Conservation (phyloP, 495 filamentous ascomycete species). For the Penicillium paxilli region DNA sequence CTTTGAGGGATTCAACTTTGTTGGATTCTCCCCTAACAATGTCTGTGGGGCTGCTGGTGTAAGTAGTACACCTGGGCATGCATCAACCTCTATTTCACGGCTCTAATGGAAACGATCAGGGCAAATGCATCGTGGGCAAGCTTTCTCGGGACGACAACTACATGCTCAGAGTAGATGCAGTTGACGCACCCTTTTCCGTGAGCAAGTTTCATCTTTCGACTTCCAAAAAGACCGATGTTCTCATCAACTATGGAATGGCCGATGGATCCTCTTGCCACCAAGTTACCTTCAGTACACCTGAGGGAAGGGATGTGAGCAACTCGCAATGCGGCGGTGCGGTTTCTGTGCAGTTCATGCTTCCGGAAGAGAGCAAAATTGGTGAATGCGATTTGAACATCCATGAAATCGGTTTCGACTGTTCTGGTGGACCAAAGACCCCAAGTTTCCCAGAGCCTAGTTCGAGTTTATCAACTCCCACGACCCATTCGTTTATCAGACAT, state of each 20-base stretch:
- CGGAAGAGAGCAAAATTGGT: slow-evolving; percentile 50
- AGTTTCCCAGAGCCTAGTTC: slow-evolving; percentile 3
- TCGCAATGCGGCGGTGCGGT: slow-evolving; percentile 88
- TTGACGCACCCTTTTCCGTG: slow-evolving; percentile 70
- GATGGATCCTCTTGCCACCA: slow-evolving; percentile 78
- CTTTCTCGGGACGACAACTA: slow-evolving; percentile 41
- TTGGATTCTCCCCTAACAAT: slow-evolving; percentile 63
- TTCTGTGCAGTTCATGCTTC: slow-evolving; percentile 72
- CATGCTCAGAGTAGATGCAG: slow-evolving; percentile 47
- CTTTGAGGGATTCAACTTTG: slow-evolving; percentile 72
- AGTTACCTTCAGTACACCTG: slow-evolving; percentile 58
- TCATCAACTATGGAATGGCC: slow-evolving; percentile 81
- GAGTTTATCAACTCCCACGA: not conserved
- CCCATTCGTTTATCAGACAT: slow-evolving; percentile 10
- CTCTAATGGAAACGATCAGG: slow-evolving; percentile 21
- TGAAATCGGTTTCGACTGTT: slow-evolving; percentile 78
- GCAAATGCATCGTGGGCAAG: slow-evolving; percentile 66
- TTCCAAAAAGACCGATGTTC: slow-evolving; percentile 69
- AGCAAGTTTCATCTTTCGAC: slow-evolving; percentile 67
- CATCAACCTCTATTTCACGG: too few relatives aligned
- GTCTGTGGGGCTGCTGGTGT: slow-evolving; percentile 46
- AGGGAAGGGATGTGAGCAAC: slow-evolving; percentile 71
- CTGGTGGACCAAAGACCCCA: slow-evolving; percentile 35
- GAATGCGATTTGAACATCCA: slow-evolving; percentile 72
- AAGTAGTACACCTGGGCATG: slow-evolving; percentile 24